Conservation (phyloP, 805 yeast species). For the Brettanomyces bruxellensis region DNA sequence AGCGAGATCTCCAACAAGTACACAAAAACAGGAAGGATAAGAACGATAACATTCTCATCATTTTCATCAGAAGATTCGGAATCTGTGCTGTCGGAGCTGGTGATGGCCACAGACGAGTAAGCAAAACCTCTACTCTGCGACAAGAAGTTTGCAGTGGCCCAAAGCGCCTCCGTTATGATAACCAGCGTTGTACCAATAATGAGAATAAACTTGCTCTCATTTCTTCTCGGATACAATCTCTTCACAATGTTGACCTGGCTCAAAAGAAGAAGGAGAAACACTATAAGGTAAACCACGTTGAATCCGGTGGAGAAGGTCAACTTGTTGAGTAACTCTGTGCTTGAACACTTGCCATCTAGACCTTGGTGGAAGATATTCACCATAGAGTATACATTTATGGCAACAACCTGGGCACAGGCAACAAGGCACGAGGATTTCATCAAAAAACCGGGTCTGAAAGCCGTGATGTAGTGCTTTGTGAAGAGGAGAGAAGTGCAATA, state of each 20-base stretch:
- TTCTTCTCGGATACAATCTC: slow-evolving; percentile 56
- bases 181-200: slow-evolving; percentile 48
- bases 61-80: not conserved
- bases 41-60: slow-evolving; percentile 19
- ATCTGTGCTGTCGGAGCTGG: not conserved
- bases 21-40: slow-evolving; percentile 32
- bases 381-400: slow-evolving; percentile 40
- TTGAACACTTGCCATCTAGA: slow-evolving; percentile 30
- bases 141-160: slow-evolving; percentile 57
- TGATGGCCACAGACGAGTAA: too few species aligned
- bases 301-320: slow-evolving; percentile 38
- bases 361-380: slow-evolving; percentile 35
- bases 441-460: slow-evolving; percentile 49
- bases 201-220: slow-evolving; percentile 58
- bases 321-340: slow-evolving; percentile 33
- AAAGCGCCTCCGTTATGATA: slow-evolving; percentile 49
- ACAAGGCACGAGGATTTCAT: slow-evolving; percentile 41
- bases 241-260: slow-evolving; percentile 66
- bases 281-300: slow-evolving; percentile 48
- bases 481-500: slow-evolving; percentile 55
- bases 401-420: slow-evolving; percentile 46
- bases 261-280: slow-evolving; percentile 48
- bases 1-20: slow-evolving; percentile 67
- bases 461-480: slow-evolving; percentile 41
- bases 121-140: not conserved